Evolutionary conservation across 495 filamentous ascomycete genomes (phyloP), one percentile per base, ranked within the genome.

Genomic region (Hamigera avellanea): DNA sequence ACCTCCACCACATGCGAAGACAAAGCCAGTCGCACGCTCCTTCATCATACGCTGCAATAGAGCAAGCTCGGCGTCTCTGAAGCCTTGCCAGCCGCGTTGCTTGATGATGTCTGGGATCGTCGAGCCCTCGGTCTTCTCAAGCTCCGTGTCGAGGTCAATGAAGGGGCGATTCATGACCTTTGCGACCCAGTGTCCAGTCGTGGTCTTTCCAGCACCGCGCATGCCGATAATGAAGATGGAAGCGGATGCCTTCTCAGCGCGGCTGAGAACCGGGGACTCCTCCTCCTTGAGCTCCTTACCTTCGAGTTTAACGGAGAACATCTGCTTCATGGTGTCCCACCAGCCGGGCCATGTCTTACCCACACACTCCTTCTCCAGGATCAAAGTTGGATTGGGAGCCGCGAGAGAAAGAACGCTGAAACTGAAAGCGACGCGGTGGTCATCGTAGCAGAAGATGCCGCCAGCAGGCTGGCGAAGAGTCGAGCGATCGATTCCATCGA

Each of bases 341-440:
- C 91, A 99, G 9, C 87, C 91, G 0, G 91, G 91, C 91, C 93
- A 99, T n/a, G 91, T 99, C 71, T 99, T 99, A 28, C 80, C 88
- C 14, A 85, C 82, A 53, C 91, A 99, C 52, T 93, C 86, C 41
- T 81, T 81, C 56, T 99, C 91, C 6, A 78, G 65, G 35, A 99
- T 79, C 19, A 94, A 61, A 2, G 85, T 80, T 1, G 83, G 72
- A 9, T 74, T 52, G 4, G 91, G 83, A n/a, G 81, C 69, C 23
- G 81, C 68, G 16, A 83, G 62, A 14, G 85, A 76, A 19, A 99
- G 60, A n/a, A 99, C 84, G 40, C 86, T 86, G 59, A 95, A 93
- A 59, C 88, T 95, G 86, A 96, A 96, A 7, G 91, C 91, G 6
- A 99, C 87, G 40, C 91, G 83, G 56, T 99, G 91, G 50, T 99